Conservation (phyloP, 768 basidiomycete genomes). For the Nidularia pulvinata region DNA sequence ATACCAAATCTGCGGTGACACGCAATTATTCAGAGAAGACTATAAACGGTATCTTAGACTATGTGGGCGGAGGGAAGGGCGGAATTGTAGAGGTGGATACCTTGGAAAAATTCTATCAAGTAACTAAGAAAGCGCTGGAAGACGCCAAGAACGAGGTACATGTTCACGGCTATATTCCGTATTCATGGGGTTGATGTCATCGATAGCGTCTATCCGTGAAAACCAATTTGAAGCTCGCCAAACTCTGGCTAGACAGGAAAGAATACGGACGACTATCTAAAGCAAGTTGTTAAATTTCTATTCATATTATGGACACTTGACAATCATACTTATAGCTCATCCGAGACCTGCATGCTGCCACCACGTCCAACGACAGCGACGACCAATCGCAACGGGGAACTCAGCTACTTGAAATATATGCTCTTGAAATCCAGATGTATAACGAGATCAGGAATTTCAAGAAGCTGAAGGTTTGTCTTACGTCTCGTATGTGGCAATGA, state of each 20-base stretch:
- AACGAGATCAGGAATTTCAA: constrained; percentile 95
- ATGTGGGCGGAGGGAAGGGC: constrained; percentile 90
- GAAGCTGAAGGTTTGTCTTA: constrained; percentile 77
- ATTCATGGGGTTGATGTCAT: constrained; percentile 1
- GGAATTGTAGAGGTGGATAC: constrained; percentile 81
- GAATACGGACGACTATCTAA: constrained; percentile 85
- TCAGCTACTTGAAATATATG: constrained; percentile 94
- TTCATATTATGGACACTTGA: too few species aligned
- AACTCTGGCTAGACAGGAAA: constrained; percentile 94
- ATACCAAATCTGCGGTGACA: constrained; percentile 95
- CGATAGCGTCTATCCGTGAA: constrained; percentile 87
- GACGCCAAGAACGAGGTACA: constrained; percentile 96
- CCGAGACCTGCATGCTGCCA: constrained; percentile 71
- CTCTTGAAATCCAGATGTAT: constrained; percentile 99
- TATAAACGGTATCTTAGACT: constrained; percentile 98
- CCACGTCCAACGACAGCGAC: constrained; percentile 61
- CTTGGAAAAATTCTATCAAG: constrained; percentile 95
- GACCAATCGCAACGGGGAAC: constrained; percentile 95
- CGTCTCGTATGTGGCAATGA: neutral
- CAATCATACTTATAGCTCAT: constrained; percentile 51
- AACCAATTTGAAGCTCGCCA: constrained; percentile 96
- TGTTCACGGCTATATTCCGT: neutral
- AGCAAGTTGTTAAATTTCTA: constrained; percentile 34
- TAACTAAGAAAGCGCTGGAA: constrained; percentile 83
- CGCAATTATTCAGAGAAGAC: constrained; percentile 98